A percentile compares a stretch with the other conserved stretches of the same genome.
phyloP scores from a whole-genome alignment of 2,329 filamentous ascomycete genomes.

The Colletotrichum sp. region DNA sequence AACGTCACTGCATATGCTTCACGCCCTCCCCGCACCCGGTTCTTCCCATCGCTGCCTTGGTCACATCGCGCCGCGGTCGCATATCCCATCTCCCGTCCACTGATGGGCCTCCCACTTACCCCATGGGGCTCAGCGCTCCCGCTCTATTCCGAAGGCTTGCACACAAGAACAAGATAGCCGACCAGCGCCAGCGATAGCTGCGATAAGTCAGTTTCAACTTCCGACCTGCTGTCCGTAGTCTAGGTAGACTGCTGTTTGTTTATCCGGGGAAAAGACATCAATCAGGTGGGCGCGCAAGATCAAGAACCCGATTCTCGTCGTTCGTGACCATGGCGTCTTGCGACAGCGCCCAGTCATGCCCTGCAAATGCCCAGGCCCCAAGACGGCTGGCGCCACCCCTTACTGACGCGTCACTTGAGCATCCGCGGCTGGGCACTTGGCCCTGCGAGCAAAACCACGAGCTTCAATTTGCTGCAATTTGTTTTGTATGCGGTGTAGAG shows the following conservation, averaged over 20 bases:
- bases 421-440: not conserved
- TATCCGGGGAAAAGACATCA: not conserved
- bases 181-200: not conserved
- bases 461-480: not conserved
- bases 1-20: not conserved
- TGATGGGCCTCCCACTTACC: conserved; percentile 16
- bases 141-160: conserved; percentile 15
- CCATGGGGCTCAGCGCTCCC: conserved; percentile 16
- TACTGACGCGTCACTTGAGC: conserved; percentile 6
- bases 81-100: not conserved
- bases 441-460: not conserved
- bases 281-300: not conserved
- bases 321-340: not conserved
- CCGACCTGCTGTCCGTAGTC: not conserved
- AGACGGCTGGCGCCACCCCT: not conserved
- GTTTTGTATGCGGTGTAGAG: not conserved
- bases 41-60: not conserved
- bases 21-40: not conserved
- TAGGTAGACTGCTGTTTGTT: not conserved
- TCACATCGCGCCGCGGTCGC: not conserved
- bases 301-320: not conserved
- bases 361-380: not conserved
- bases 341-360: not conserved
- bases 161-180: conserved; percentile 1
- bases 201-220: conserved; percentile 17